Evolutionary conservation across 352 stramenopile genomes (phyloP), one percentile per base, ranked within the genome.

Genomic region (Globisporangium echinulatum): DNA sequence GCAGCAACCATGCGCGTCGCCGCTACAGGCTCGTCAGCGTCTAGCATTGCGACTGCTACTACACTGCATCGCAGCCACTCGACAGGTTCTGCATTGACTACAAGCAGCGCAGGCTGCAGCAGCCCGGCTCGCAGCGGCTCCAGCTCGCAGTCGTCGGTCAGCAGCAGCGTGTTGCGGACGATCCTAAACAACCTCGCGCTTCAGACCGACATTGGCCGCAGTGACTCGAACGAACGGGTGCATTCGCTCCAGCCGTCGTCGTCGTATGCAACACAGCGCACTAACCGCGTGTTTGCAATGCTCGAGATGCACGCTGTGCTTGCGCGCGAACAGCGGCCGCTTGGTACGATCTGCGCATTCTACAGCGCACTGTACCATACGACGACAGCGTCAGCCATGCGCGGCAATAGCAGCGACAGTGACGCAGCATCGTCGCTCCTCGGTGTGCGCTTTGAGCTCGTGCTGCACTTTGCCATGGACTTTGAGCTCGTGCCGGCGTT

Each of bases 401-500:
- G 4, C 85, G 80, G 42, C 71, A 77, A 5, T 77, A 90, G n/a
- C n/a, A n/a, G n/a, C n/a, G n/a, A n/a, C n/a, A n/a, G n/a, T n/a
- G n/a, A n/a, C n/a, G n/a, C n/a, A n/a, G n/a, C n/a, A n/a, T n/a
- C n/a, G n/a, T n/a, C n/a, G 8, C 64, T 82, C 0, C 71, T 87
- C 19, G 75, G 74, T 7, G 64, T 90, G n/a, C 81, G 67, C 42
- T 88, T 85, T 36, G 76, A 88, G 37, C 54, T 87, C 1, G 38
- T 91, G 37, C 71, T 92, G 10, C 75, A 72, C 56, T 91, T 92
- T 52, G 77, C 83, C 25, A 77, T 91, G 58, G 83, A 92, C 40
- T 92, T 92, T 54, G 83, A 91, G 50, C 74, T 92, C 56, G 82
- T 91, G 38, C 79, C 81, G 19, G 80, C 81, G 13, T 90, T 92